Conservation (phyloP, 2,329 filamentous ascomycete genomes). For the Botrytis elliptica region DNA sequence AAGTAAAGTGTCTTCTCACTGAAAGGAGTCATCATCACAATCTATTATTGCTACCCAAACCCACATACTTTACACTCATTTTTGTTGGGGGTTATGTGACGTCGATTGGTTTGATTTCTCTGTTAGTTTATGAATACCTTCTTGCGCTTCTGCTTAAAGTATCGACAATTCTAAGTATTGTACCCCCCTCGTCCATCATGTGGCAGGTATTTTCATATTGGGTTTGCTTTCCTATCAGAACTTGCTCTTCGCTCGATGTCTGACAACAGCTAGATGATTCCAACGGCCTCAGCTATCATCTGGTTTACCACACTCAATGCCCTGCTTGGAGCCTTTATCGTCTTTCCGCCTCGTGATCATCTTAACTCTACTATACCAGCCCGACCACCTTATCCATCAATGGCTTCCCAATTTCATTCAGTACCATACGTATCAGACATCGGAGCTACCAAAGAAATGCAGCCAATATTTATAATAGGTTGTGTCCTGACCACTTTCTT, state of each 20-base stretch:
- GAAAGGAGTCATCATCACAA: neutral
- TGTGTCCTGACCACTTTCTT: conserved; percentile 70
- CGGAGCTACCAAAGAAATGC: conserved; percentile 55
- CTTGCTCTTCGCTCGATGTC: conserved; percentile 55
- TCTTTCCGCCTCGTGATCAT: conserved; percentile 15
- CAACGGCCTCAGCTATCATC: conserved; percentile 12
- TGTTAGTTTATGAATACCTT: neutral
- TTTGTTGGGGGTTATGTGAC: neutral
- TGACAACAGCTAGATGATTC: conserved; percentile 29
- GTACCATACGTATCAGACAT: conserved; percentile 75
- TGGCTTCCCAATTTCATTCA: conserved; percentile 51
- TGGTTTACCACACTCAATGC: conserved; percentile 18
- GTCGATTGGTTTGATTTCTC: neutral
- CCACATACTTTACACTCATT: neutral
- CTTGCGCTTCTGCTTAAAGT: neutral
- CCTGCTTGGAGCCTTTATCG: neutral
- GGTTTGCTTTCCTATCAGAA: conserved; percentile 33
- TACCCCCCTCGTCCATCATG: neutral
- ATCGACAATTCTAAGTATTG: neutral
- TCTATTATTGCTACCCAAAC: neutral
- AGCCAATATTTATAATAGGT: conserved; percentile 77
- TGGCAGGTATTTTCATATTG: conserved; percentile 43
- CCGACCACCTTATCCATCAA: conserved; percentile 57
- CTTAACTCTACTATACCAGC: conserved; percentile 37
- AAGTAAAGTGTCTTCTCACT: neutral